Base-by-base conservation (phyloP, 1,139 yeast genomes). In the Chernovozyma sophiae-reginae region DNA sequence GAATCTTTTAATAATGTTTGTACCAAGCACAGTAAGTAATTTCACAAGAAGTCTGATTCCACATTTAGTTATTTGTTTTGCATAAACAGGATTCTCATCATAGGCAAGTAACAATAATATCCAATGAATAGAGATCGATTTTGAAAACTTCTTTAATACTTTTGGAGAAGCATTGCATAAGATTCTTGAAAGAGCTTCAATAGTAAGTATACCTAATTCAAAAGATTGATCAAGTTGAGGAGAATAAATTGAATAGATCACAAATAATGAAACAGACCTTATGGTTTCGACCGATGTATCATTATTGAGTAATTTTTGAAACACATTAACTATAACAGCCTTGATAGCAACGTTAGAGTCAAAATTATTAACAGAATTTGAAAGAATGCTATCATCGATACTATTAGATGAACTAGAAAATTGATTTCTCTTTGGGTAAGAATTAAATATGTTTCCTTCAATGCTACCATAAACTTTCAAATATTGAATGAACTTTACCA, bases 51-150 rank as follows among this genome's bases (percentile, higher is more conserved):
- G 54, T 15, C 72, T 62, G 8, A 83, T 50, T 0, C 79, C 74
- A 41, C 70, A 56, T 25, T 64, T 59, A 1, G 76, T 72, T 4
- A 76, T 72, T 11, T 60, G 57, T 40, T 24, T 38, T 23, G 33
- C 25, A 34, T 40, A 15, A 11, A 25, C 19, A 2, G 43, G 30
- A 14, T 22, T 16, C 12, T 24, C 12, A 33, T 58, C 48, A 32
- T 48, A 55, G 31, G 72, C 70, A 27, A 85, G 50, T 3, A 82
- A 55, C 24, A 82, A 56, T n/a, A 84, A 55, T 2, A 81, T 61
- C 83, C 89, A 80, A 51, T 81, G 83, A 3, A 79, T 68, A 1
- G 86, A 75, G 5, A 83, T 68, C 0, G 83, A 67, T 33, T 78
- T 66, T 11, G 80, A 69, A 31, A 82, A 63, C 44, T 72, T 74